Evolutionary conservation across 441 rosid species (phyloP), one percentile per base, ranked within the genome.

Genomic region (Croton setiger): DNA sequence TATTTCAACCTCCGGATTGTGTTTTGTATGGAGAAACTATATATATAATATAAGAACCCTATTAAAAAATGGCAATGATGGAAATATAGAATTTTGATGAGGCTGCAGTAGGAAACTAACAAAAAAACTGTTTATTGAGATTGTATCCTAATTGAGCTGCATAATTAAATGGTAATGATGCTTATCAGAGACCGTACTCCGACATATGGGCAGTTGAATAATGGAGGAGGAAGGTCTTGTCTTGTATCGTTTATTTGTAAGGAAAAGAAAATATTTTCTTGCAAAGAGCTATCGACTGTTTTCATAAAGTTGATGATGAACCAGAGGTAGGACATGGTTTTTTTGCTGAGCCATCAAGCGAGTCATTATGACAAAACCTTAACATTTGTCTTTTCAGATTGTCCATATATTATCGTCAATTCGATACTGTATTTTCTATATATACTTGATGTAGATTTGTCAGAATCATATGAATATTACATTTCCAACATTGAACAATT

Each of bases 311-410:
- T 74, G 75, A 67, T 72, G 31, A 27, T 27, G 31, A 60, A 37
- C 78, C 79, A 61, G 70, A 70, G 76, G 89, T 85, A 79, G 91
- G 90, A 69, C 87, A 84, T 60, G 58, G 67, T 66, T 62, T 27
- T n/a, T 71, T 71, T 67, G 81, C 78, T 67, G 81, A 79, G 60
- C 81, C 74, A 86, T 86, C 91, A 83, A 84, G 68, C 66, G 54
- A 67, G 87, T 70, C 87, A 85, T 83, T 64, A 86, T 90, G 91
- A 90, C 93, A 82, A 78, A 87, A 88, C 96, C 98, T 91, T 91
- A 87, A 94, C 82, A 79, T 87, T 90, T 91, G 98, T 94, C 97
- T 87, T 86, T 90, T 86, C 93, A 86, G 81, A 76, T 79, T 83
- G 96, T 90, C 93, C 81, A 72, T 75, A 80, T 71, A 45, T 70